These are phyloP conservation scores for Dendrobium catenatum DNA, from an alignment of 106 monocot genomes.

Conservation along the genomic window DNA sequence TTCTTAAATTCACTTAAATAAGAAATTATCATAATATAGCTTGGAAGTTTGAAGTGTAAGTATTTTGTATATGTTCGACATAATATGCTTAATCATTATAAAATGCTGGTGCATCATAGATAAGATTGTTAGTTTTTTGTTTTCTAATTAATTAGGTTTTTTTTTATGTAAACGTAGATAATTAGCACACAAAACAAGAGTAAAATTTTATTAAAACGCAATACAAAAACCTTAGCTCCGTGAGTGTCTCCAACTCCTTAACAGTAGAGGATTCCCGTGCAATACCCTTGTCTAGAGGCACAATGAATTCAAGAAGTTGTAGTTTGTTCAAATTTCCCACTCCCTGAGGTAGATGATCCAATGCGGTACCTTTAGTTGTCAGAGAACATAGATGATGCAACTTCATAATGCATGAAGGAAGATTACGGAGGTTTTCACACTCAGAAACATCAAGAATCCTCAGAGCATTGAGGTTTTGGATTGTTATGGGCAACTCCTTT, in stretches of 20 bases:
- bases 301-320: not conserved
- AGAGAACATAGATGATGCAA: not conserved
- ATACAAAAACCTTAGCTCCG: not conserved
- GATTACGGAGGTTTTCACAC: not conserved
- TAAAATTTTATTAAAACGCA: not conserved
- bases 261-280: not conserved
- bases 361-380: not conserved
- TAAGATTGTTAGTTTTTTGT: too few species aligned
- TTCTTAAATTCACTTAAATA: not conserved
- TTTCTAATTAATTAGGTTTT: too few species aligned
- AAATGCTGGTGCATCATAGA: too few species aligned
- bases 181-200: too few species aligned
- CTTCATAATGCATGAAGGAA: not conserved
- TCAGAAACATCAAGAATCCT: not conserved
- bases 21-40: too few species aligned
- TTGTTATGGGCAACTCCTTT: conserved; percentile 6
- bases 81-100: too few species aligned
- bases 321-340: not conserved
- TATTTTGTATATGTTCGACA: too few species aligned
- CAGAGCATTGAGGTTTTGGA: conserved; percentile 3
- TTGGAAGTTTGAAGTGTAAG: too few species aligned
- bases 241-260: not conserved
- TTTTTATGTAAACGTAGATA: too few species aligned
- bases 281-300: not conserved
- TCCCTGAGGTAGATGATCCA: not conserved